Base-by-base conservation (phyloP, 1,284 basidiomycete species). In the Ceratobasidium sp. region DNA sequence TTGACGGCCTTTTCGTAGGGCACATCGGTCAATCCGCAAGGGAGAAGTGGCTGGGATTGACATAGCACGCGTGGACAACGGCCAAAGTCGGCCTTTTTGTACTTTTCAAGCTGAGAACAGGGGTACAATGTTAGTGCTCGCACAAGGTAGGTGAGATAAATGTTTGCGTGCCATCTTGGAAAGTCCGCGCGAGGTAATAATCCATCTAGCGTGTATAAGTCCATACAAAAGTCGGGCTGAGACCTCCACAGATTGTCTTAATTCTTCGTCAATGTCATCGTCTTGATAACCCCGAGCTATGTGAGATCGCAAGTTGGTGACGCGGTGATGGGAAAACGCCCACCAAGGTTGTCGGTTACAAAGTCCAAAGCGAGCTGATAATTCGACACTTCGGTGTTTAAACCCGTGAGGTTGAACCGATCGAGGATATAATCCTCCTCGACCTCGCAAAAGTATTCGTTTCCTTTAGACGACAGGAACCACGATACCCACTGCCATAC, bases 361-460 rank as follows among this genome's bases (percentile, higher is more conserved):
- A 99, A 88, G 82, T 99, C 97, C 69, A 99, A 86, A 0, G 97
- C 97, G 80, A 98, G 93, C 1, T 92, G 86, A 80, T 99, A 99
- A 84, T 98, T 95, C 77, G 96, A 90, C 7, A 99, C 96, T 83
- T 99, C 97, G 78, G 94, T 94, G 84, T 99, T 99, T 76, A 99
- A 87, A 1, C 98, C 97, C 0, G 97, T 99, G 73, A 99, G 87
- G 84, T 99, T 99, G 90, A 99, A 99, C 59, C 97, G 89, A 85
- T 99, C 97, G 64, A 99, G 88, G 80, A 99, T 99, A 84, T 99
- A 99, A 84, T 99, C 97, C 81, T 99, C 97, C 82, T 99, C 98
- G 78, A 99, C 95, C 85, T 99, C 97, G 84, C 97, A 98, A 83
- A 99, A 99, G 87, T 99, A 99, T 85, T 99, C 97, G 84, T 94